phyloP scores from a whole-genome alignment of 1,139 yeast genomes.

The Suhomyces ambrosiae region DNA sequence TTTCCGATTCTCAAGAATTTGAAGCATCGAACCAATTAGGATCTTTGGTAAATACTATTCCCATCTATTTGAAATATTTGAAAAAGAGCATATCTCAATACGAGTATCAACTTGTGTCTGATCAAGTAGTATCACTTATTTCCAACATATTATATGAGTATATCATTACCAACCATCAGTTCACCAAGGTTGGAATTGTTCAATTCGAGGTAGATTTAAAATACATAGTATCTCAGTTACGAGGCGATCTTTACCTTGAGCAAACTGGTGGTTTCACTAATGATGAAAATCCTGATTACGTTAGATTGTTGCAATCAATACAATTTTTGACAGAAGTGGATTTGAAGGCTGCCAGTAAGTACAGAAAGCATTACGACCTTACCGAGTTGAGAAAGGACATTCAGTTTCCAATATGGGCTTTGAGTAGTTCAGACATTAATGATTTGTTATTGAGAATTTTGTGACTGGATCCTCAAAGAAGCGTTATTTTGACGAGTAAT shows the following conservation, averaged over 20 bases:
- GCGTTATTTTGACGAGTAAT: too few species aligned
- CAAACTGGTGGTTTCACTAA: slow-evolving; percentile 23
- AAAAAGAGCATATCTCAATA: slow-evolving; percentile 30
- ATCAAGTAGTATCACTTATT: slow-evolving; percentile 47
- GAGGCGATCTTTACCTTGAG: slow-evolving; percentile 22
- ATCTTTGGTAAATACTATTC: slow-evolving; percentile 35
- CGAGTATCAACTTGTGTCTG: slow-evolving; percentile 33
- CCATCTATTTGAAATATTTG: slow-evolving; percentile 38
- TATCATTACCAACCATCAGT: slow-evolving; percentile 64
- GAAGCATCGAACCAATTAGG: slow-evolving; percentile 40
- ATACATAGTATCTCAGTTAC: slow-evolving; percentile 44
- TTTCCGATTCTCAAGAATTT: slow-evolving; percentile 21
- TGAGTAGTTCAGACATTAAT: slow-evolving; percentile 40
- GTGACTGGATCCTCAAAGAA: slow-evolving; percentile 18
- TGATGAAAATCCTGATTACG: slow-evolving; percentile 30
- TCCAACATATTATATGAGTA: slow-evolving; percentile 57
- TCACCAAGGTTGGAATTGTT: slow-evolving; percentile 54
- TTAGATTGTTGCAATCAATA: slow-evolving; percentile 38
- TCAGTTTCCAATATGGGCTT: slow-evolving; percentile 22
- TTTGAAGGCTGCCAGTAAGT: slow-evolving; percentile 20
- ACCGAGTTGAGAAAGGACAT: slow-evolving; percentile 28
- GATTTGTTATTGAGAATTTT: slow-evolving; percentile 34
- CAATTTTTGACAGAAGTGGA: slow-evolving; percentile 40
- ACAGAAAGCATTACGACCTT: slow-evolving; percentile 19
- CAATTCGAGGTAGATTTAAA: slow-evolving; percentile 60